These are phyloP conservation scores for Arthrobotrys sphaeroides DNA, from an alignment of 2,329 filamentous ascomycete genomes.

Conservation along the genomic window DNA sequence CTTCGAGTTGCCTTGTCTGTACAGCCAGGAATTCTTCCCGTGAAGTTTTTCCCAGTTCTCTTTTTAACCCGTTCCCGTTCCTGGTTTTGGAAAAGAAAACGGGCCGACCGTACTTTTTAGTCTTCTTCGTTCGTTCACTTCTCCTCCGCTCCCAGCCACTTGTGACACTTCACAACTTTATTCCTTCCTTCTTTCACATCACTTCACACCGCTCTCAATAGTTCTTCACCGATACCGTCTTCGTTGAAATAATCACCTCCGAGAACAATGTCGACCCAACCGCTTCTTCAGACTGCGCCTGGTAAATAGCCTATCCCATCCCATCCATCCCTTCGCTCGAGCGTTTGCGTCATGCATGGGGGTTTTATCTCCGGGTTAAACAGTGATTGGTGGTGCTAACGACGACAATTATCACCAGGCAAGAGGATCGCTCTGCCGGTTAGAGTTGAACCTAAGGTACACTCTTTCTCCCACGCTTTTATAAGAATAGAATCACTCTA, in stretches of 20 bases:
- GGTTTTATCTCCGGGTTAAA: constrained; percentile 7
- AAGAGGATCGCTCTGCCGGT: constrained; percentile 98
- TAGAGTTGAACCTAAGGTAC: constrained; percentile 88
- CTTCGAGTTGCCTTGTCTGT: constrained; percentile 30
- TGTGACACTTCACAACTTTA: background rate
- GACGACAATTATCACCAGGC: constrained; percentile 67
- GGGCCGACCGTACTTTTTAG: background rate
- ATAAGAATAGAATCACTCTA: background rate
- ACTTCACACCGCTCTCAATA: too few species aligned
- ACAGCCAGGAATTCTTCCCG: constrained; percentile 13
- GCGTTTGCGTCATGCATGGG: background rate
- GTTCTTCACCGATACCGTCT: too few species aligned
- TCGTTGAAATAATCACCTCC: too few species aligned
- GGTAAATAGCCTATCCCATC: constrained; percentile 9
- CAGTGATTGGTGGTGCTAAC: constrained; percentile 1
- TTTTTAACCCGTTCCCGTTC: background rate
- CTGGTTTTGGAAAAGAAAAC: constrained; percentile 3
- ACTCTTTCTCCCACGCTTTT: background rate
- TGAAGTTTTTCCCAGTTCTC: background rate
- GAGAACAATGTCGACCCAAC: constrained; percentile 89
- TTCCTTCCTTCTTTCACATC: background rate
- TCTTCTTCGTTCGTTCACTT: background rate
- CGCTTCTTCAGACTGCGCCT: constrained; percentile 90
- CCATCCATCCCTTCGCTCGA: background rate
- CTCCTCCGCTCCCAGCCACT: background rate